These are phyloP conservation scores for Knoxdaviesia proteae DNA, from an alignment of 2,329 filamentous ascomycete species.

Conservation along the genomic window DNA sequence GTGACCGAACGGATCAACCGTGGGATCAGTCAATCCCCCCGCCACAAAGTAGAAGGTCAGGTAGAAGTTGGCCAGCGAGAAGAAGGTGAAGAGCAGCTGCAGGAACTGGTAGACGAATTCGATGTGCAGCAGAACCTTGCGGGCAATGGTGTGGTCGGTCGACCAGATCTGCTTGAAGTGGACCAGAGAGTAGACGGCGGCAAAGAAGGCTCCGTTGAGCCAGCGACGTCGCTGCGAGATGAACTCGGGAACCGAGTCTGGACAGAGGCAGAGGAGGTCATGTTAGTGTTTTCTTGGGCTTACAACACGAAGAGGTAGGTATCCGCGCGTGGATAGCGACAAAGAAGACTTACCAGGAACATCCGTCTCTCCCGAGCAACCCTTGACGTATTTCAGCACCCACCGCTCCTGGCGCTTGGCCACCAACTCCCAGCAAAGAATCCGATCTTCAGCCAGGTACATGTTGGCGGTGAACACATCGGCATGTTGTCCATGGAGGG, in stretches of 20 bases:
- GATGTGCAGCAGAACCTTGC: conserved; percentile 81
- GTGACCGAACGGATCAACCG: conserved; percentile 80
- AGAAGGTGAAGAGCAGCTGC: conserved; percentile 86
- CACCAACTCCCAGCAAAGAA: conserved; percentile 84
- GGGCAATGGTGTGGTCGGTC: conserved; percentile 75
- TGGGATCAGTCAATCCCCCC: conserved; percentile 61
- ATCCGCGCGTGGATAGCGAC: not conserved
- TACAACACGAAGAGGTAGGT: not conserved
- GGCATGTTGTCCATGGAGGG: conserved; percentile 82
- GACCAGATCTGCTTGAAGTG: conserved; percentile 85
- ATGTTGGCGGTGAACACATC: conserved; percentile 97
- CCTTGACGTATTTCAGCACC: conserved; percentile 96
- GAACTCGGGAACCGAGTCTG: conserved; percentile 84
- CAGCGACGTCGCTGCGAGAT: conserved; percentile 90
- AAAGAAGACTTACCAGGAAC: conserved; percentile 53
- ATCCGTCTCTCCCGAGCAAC: conserved; percentile 90
- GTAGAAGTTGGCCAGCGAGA: conserved; percentile 97
- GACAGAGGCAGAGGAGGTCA: not conserved
- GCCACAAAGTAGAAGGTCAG: conserved; percentile 97
- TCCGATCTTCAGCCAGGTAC: conserved; percentile 79
- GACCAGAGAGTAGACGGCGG: conserved; percentile 88
- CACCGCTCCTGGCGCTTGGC: conserved; percentile 87
- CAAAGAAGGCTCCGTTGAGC: conserved; percentile 98
- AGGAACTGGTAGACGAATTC: conserved; percentile 93
- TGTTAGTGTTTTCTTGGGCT: conserved; percentile 9